Base-by-base conservation (phyloP, 306 rosid genomes). In the Cicer pinnatifidum region DNA sequence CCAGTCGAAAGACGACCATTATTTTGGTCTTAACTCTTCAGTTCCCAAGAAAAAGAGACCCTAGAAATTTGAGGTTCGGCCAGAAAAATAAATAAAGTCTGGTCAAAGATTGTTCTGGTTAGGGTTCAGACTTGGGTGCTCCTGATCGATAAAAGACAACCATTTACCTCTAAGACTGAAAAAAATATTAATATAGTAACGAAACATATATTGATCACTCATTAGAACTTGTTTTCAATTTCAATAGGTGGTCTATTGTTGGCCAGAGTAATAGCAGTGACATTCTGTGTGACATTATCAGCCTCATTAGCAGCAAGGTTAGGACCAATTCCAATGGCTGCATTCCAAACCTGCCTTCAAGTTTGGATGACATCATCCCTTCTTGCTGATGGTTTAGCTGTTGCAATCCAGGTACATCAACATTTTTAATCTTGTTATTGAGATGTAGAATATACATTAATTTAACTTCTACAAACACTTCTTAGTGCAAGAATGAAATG, bases 351-450 rank as follows among this genome's bases (percentile, higher is more conserved):
- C 39, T 90, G 96, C 83, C 83, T 91, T 3, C 99, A 94, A 56
- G 92, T 94, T 37, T 94, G 99, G 99, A 67, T 94, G 37, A 91
- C 97, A 20, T 89, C 99, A 4, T 94, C 99, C 20, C 91, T 94
- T 72, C 92, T 91, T 16, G 84, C 99, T 7, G 99, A 91, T 82
- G 99, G 99, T 33, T 74, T 94, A 66, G 97, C 99, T 16, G 95
- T 94, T 72, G 89, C 99, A 11, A 87, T 89, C 28, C 99, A 94
- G 95, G 98, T 94, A 71, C 56, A 38, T 0, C 46, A 43, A 35
- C 45, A 62, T 12, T 20, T n/a, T 17, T 16, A 12, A 39, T 44
- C 4, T 37, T 79, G 10, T 70, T 46, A 11, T 6, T 54, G 8
- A 1, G 50, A 60, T 15, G 57, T 16, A 48, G 0, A 8, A 48